phyloP scores from a whole-genome alignment of 148 eudicot species.

The Chenopodium quinoa region DNA sequence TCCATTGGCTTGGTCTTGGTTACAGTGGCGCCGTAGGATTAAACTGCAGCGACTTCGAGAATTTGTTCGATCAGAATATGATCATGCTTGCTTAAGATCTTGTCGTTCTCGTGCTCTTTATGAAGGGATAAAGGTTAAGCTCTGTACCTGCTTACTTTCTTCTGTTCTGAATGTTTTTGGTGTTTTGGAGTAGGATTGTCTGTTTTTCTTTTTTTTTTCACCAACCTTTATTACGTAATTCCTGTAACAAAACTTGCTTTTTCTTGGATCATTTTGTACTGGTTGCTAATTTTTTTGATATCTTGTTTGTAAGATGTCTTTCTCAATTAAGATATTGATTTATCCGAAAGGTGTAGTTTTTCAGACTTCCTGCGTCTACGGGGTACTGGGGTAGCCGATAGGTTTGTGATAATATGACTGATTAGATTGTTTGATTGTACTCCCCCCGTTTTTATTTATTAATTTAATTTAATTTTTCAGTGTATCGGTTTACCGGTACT shows the following conservation, averaged over 20 bases:
- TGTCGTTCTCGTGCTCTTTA: conserved; percentile 98
- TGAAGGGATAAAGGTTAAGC: conserved; percentile 90
- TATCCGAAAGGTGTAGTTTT: not conserved
- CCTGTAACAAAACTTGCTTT: not conserved
- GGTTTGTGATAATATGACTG: not conserved
- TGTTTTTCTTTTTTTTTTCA: not conserved
- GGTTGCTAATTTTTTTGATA: not conserved
- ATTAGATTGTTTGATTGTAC: not conserved
- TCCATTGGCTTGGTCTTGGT: conserved; percentile 99
- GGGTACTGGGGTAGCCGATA: not conserved
- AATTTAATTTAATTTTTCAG: no score
- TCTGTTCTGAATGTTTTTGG: not conserved
- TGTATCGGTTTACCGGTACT: no score
- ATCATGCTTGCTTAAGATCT: conserved; percentile 96
- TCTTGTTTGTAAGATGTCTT: not conserved
- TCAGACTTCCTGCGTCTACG: not conserved
- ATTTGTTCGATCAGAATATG: conserved; percentile 96
- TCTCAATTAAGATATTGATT: not conserved
- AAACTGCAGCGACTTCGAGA: conserved; percentile 91
- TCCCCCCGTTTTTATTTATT: no score
- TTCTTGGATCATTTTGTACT: not conserved
- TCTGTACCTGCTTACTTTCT: conserved; percentile 1
- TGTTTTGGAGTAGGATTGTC: not conserved
- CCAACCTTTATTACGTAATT: not conserved
- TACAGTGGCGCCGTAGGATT: conserved; percentile 81